phyloP scores from a whole-genome alignment of 371 early-diverging fungal species.

The Conidiobolus incongruus region DNA sequence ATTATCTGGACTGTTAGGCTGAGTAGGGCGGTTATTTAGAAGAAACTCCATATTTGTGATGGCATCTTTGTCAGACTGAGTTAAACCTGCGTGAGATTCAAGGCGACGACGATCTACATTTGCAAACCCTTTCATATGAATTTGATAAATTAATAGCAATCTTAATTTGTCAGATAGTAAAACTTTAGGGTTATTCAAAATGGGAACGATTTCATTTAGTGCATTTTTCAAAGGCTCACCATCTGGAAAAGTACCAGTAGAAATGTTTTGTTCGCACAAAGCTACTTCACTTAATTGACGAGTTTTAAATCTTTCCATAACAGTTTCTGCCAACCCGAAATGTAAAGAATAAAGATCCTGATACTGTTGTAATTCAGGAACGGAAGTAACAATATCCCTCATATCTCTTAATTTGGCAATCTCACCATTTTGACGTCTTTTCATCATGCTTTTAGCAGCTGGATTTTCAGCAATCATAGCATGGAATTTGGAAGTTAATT shows the following conservation, averaged over 20 bases:
- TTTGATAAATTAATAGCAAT: constrained; percentile 36
- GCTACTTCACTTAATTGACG: constrained; percentile 64
- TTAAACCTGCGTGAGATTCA: constrained; percentile 46
- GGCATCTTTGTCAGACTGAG: constrained; percentile 45
- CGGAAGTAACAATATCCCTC: constrained; percentile 63
- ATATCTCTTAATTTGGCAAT: constrained; percentile 54
- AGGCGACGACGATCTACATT: constrained; percentile 29
- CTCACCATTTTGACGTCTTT: constrained; percentile 8
- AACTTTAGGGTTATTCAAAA: constrained; percentile 48
- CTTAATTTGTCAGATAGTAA: constrained; percentile 58
- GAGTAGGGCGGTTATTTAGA: neutral
- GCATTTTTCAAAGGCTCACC: constrained; percentile 49
- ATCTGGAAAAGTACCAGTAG: constrained; percentile 68
- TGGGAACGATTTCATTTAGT: constrained; percentile 56
- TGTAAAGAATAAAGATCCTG: constrained; percentile 79
- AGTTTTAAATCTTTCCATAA: constrained; percentile 50
- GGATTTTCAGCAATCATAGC: constrained; percentile 38
- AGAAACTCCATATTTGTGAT: constrained; percentile 34
- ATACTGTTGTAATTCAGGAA: constrained; percentile 86
- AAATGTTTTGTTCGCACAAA: constrained; percentile 43
- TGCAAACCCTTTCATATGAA: too few species aligned
- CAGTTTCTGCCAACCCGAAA: constrained; percentile 75
- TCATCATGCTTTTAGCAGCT: constrained; percentile 13
- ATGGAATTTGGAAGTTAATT: constrained; percentile 58
- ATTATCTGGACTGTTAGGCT: too few species aligned